Evolutionary conservation across 805 yeast species (phyloP).

Genomic region (Gaillardinia entomophila): DNA sequence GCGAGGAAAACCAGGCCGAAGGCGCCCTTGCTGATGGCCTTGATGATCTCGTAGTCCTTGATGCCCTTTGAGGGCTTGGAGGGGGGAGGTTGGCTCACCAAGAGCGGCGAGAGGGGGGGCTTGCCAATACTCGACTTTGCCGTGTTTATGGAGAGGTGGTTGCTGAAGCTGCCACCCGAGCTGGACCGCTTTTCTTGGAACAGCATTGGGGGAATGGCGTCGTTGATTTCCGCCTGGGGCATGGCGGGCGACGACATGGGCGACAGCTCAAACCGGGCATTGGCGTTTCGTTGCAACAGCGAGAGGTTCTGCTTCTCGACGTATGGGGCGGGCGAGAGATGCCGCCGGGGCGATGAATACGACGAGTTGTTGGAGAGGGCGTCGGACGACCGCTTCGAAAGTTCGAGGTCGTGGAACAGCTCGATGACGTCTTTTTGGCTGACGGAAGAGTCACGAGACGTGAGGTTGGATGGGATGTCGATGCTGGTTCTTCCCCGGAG

Average conservation of each 20-base stretch:
- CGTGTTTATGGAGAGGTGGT: background rate
- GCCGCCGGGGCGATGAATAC: constrained; percentile 50
- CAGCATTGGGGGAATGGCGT: constrained; percentile 5
- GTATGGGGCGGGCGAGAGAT: constrained; percentile 48
- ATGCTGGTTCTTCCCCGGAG: constrained; percentile 13
- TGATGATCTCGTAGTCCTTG: constrained; percentile 81
- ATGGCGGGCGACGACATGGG: constrained; percentile 59
- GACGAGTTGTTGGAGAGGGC: constrained; percentile 16
- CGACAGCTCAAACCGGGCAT: constrained; percentile 16
- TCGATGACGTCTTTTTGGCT: constrained; percentile 17
- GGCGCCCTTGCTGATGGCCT: constrained; percentile 95
- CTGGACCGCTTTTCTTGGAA: constrained; percentile 11
- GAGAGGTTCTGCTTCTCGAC: constrained; percentile 49
- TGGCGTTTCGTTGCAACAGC: constrained; percentile 51
- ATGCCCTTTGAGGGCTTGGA: constrained; percentile 50
- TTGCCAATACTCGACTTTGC: constrained; percentile 16
- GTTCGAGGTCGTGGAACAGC: constrained; percentile 22
- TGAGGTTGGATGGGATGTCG: background rate
- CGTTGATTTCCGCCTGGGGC: constrained; percentile 9
- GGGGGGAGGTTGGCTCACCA: constrained; percentile 58
- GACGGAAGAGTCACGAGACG: constrained; percentile 1
- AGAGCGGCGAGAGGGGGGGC: constrained; percentile 75
- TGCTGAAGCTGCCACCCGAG: constrained; percentile 12
- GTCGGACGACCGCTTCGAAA: constrained; percentile 18
- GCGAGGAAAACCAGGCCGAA: constrained; percentile 94